Conservation (phyloP, 2,329 filamentous ascomycete species). For the Aspergillus sp. region DNA sequence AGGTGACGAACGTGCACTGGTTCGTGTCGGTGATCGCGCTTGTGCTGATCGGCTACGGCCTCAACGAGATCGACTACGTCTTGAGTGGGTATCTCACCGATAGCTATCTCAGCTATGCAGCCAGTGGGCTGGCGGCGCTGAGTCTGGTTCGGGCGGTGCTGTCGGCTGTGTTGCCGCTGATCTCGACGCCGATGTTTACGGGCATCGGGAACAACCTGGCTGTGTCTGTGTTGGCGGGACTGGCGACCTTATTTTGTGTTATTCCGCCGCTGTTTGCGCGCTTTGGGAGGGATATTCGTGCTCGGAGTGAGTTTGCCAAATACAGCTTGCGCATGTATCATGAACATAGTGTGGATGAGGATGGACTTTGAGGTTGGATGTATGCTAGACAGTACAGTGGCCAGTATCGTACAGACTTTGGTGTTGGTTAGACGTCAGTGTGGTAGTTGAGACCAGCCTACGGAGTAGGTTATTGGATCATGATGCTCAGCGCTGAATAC, state of each 20-base stretch:
- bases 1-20: constrained; percentile 31
- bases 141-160: constrained; percentile 37
- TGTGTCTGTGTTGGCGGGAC: constrained; percentile 34
- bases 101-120: constrained; percentile 43
- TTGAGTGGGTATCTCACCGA: constrained; percentile 44
- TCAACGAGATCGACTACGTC: constrained; percentile 45
- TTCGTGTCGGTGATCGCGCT: constrained; percentile 39
- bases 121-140: constrained; percentile 42
- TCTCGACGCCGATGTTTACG: constrained; percentile 39
- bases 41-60: constrained; percentile 43
- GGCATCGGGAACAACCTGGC: constrained; percentile 37
- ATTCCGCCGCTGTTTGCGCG: constrained; percentile 31
- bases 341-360: constrained; percentile 18
- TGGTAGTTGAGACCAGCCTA: not conserved
- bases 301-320: constrained; percentile 33
- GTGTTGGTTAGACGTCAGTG: not conserved
- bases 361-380: not conserved
- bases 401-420: not conserved
- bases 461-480: not conserved
- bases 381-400: not conserved
- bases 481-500: too few species aligned
- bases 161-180: constrained; percentile 38
- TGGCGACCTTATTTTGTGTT: constrained; percentile 40
- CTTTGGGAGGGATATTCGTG: constrained; percentile 32
- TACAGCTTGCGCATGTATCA: constrained; percentile 27